phyloP scores from a whole-genome alignment of 257 asterid species.

The Gentiana straminea region DNA sequence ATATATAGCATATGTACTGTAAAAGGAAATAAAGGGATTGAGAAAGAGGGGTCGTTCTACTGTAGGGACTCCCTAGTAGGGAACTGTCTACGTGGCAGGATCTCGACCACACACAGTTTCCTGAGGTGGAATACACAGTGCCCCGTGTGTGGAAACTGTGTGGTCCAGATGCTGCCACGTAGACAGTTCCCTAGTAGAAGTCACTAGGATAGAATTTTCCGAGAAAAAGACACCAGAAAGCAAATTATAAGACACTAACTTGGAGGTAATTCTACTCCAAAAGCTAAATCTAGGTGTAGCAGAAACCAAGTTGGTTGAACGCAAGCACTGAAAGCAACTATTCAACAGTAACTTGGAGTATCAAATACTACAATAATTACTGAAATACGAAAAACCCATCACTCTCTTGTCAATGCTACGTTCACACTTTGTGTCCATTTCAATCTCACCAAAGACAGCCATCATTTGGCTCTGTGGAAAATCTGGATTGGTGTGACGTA shows the following conservation, averaged over 20 bases:
- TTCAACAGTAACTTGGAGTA: conserved; percentile 25
- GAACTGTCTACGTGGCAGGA: too few relatives aligned
- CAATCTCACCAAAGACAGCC: neutral
- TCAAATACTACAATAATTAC: conserved; percentile 8
- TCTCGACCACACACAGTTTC: too few relatives aligned
- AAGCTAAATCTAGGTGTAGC: conserved; percentile 11
- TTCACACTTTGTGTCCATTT: neutral
- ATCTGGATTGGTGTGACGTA: conserved; percentile 10
- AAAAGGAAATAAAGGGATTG: conserved; percentile 11
- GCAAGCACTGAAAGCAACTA: conserved; percentile 42
- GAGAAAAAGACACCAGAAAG: conserved; percentile 21
- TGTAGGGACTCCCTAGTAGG: too few relatives aligned
- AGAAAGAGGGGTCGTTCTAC: too few relatives aligned
- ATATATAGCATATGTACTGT: conserved; percentile 8
- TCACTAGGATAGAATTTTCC: too few relatives aligned
- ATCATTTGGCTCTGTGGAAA: conserved; percentile 3
- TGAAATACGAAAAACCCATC: conserved; percentile 9
- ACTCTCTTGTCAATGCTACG: neutral
- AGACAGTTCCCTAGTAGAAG: too few relatives aligned
- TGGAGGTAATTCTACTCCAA: conserved; percentile 2
- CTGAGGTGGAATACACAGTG: too few relatives aligned
- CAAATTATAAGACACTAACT: conserved; percentile 25
- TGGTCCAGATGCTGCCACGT: too few relatives aligned
- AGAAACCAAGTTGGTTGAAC: conserved; percentile 41
- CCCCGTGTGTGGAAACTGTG: too few relatives aligned